phyloP scores from a whole-genome alignment of 208 protist genomes.

The Trypanosoma avium region DNA sequence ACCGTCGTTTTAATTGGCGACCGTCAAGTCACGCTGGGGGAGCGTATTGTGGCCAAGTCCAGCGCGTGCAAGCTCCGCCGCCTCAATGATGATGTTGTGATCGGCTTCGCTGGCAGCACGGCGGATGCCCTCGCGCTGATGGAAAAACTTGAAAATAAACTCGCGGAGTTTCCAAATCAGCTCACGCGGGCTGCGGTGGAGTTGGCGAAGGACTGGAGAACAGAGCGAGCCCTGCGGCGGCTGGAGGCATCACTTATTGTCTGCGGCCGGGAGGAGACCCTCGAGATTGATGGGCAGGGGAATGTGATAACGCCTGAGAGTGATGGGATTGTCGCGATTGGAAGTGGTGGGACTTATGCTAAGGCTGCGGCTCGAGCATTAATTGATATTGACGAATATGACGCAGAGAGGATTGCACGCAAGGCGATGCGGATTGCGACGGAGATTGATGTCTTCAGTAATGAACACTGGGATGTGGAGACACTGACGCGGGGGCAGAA shows the following conservation, averaged over 20 bases:
- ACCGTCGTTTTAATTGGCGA: constrained; percentile 94
- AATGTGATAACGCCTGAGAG: constrained; percentile 95
- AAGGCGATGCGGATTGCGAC: constrained; percentile 96
- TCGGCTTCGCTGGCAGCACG: constrained; percentile 94
- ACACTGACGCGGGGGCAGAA: constrained; percentile 36
- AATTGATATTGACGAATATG: constrained; percentile 86
- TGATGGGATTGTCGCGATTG: constrained; percentile 95
- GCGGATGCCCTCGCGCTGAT: constrained; percentile 96
- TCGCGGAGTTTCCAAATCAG: constrained; percentile 93
- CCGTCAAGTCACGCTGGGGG: constrained; percentile 93
- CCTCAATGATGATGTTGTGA: constrained; percentile 80
- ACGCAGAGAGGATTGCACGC: constrained; percentile 89
- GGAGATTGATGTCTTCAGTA: constrained; percentile 96
- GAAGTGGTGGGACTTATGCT: constrained; percentile 93
- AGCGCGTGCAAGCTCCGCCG: constrained; percentile 83
- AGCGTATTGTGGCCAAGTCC: constrained; percentile 90
- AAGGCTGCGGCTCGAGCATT: constrained; percentile 93
- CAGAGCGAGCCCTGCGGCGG: constrained; percentile 91
- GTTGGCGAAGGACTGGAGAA: constrained; percentile 96
- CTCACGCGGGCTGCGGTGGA: constrained; percentile 93
- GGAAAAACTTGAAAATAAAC: constrained; percentile 94
- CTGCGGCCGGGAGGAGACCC: constrained; percentile 82
- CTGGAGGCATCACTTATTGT: constrained; percentile 96
- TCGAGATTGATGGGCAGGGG: constrained; percentile 94
- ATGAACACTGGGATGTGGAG: constrained; percentile 94